Evolutionary conservation across 1,139 yeast species (phyloP).

Genomic region (Hansenula lynferdii): DNA sequence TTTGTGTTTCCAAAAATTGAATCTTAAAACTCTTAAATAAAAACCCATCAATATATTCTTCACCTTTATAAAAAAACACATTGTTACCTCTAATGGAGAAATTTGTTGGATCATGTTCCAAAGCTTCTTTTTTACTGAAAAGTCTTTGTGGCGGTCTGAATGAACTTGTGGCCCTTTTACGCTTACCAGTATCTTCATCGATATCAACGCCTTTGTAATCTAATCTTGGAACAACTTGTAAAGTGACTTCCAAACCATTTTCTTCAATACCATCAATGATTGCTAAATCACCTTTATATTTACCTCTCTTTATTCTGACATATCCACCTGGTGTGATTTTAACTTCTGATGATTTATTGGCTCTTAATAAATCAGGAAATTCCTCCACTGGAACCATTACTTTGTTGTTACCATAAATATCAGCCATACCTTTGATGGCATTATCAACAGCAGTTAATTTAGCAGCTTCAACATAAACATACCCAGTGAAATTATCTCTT

Average conservation of each 20-base stretch:
- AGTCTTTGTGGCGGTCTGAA: conserved; percentile 80
- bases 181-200: conserved; percentile 44
- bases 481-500: conserved; percentile 88
- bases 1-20: conserved; percentile 74
- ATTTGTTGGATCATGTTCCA: conserved; percentile 53
- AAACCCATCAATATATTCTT: conserved; percentile 87
- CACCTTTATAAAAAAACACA: conserved; percentile 73
- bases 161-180: conserved; percentile 47
- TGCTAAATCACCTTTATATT: conserved; percentile 90
- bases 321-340: conserved; percentile 89
- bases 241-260: conserved; percentile 88
- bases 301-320: conserved; percentile 86
- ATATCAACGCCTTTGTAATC: conserved; percentile 67
- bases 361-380: conserved; percentile 89
- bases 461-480: conserved; percentile 90
- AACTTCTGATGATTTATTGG: conserved; percentile 82
- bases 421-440: conserved; percentile 86
- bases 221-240: conserved; percentile 87
- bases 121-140: conserved; percentile 75
- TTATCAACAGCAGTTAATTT: conserved; percentile 88
- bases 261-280: conserved; percentile 91
- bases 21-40: conserved; percentile 82
- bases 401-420: conserved; percentile 68
- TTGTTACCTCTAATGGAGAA: conserved; percentile 69
- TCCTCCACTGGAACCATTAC: conserved; percentile 93